These are phyloP conservation scores for Aspergillus melleus DNA, from an alignment of 2,329 filamentous ascomycete species.

Conservation along the genomic window DNA sequence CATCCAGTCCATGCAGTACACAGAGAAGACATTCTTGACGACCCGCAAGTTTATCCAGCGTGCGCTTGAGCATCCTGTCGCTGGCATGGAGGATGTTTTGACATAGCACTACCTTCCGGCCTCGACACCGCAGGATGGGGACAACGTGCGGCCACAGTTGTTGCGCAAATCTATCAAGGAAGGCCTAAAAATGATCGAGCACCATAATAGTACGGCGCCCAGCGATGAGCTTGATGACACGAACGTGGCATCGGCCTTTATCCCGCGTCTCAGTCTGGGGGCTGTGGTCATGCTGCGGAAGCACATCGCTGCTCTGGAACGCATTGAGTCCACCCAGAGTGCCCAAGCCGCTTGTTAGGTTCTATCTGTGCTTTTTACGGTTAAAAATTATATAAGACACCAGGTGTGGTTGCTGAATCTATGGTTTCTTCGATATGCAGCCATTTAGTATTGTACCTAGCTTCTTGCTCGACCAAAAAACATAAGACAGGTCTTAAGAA, in stretches of 20 bases:
- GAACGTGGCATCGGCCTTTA: constrained; percentile 26
- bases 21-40: constrained; percentile 56
- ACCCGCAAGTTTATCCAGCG: constrained; percentile 53
- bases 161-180: constrained; percentile 26
- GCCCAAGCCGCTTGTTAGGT: background rate
- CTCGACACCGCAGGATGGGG: background rate
- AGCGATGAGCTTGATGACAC: constrained; percentile 14
- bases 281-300: constrained; percentile 34
- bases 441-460: background rate
- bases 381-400: background rate
- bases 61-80: constrained; percentile 43
- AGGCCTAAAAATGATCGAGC: constrained; percentile 28
- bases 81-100: constrained; percentile 54
- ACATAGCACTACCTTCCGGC: constrained; percentile 51
- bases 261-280: constrained; percentile 33
- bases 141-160: constrained; percentile 18
- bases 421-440: background rate
- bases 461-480: background rate
- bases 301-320: constrained; percentile 27
- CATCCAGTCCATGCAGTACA: constrained; percentile 52
- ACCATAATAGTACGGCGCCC: constrained; percentile 24
- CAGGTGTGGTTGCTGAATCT: background rate
- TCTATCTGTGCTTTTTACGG: background rate
- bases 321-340: constrained; percentile 14
- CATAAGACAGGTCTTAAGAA: too few relatives aligned